phyloP scores from a whole-genome alignment of 2,329 filamentous ascomycete genomes.

The Chaetomiaceae sp. region DNA sequence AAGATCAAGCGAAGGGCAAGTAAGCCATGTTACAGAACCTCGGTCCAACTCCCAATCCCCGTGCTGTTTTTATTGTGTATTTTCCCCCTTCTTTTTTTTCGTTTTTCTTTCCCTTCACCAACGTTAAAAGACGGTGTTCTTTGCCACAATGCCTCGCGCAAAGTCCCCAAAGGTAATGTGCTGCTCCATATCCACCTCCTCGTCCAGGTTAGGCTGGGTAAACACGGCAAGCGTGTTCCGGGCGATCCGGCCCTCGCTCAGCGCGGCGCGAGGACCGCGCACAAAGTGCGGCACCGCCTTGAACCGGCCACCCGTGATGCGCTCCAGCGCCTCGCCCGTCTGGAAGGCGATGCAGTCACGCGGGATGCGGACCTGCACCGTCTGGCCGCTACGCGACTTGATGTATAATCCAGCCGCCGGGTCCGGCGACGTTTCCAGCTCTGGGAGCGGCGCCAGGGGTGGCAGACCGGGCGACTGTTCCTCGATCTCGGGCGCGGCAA shows the following conservation, averaged over 20 bases:
- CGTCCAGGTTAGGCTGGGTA: constrained; percentile 88
- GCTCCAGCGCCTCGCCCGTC: constrained; percentile 85
- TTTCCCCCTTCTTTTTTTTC: too few relatives aligned
- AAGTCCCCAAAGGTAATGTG: constrained; percentile 71
- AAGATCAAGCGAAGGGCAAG: too few relatives aligned
- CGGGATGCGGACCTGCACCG: constrained; percentile 89
- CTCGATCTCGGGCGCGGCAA: constrained; percentile 31
- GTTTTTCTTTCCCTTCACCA: too few relatives aligned
- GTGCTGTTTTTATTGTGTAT: too few relatives aligned
- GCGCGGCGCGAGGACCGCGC: constrained; percentile 60
- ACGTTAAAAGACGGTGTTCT: constrained; percentile 56
- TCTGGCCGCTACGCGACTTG: constrained; percentile 72
- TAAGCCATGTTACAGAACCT: too few relatives aligned
- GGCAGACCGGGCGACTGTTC: constrained; percentile 28
- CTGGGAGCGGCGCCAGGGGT: constrained; percentile 52
- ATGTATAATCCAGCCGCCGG: constrained; percentile 89
- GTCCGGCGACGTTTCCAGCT: constrained; percentile 74
- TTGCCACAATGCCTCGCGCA: constrained; percentile 57
- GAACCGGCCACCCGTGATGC: constrained; percentile 87
- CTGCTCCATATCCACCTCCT: constrained; percentile 65
- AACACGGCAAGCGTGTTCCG: constrained; percentile 93
- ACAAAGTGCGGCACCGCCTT: constrained; percentile 96
- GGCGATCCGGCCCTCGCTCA: constrained; percentile 52
- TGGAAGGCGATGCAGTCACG: constrained; percentile 91
- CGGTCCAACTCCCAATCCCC: too few relatives aligned